A percentile compares a stretch with the other conserved stretches of the same genome.
These are phyloP conservation scores for Sporothrix mexicana DNA, from an alignment of 2,329 filamentous ascomycete genomes.

Conservation along the genomic window DNA sequence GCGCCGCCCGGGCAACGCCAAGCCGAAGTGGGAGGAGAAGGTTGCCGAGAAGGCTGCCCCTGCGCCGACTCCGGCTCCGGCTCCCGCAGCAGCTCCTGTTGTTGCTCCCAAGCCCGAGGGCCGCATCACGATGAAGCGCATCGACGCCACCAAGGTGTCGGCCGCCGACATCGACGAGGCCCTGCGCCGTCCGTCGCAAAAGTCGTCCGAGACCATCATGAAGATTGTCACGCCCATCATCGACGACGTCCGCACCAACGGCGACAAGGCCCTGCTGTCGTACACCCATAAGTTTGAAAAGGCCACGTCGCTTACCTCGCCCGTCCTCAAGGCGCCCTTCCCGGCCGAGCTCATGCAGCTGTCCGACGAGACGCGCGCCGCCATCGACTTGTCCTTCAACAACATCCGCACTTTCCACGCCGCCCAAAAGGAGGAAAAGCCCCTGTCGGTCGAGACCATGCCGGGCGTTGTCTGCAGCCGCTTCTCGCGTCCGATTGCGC, in stretches of 20 bases:
- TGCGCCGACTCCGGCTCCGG: conserved; percentile 30
- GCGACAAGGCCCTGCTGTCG: conserved; percentile 85
- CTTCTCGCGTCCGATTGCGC: conserved; percentile 89
- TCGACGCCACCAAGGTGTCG: conserved; percentile 70
- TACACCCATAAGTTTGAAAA: conserved; percentile 99
- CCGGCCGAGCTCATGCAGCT: conserved; percentile 84
- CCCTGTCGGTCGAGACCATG: conserved; percentile 93
- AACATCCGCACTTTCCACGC: conserved; percentile 95
- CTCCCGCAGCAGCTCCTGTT: conserved; percentile 46
- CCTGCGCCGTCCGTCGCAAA: conserved; percentile 88
- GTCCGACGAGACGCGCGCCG: conserved; percentile 79
- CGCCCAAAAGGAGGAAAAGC: conserved; percentile 83
- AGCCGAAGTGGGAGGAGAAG: conserved; percentile 88
- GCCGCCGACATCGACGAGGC: conserved; percentile 71
- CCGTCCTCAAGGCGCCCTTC: conserved; percentile 90
- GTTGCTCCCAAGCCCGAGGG: conserved; percentile 44
- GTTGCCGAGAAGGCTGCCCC: conserved; percentile 49
- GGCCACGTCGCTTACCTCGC: conserved; percentile 86
- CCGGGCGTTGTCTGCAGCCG: conserved; percentile 93
- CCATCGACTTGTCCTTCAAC: conserved; percentile 92
- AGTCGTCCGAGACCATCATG: conserved; percentile 92
- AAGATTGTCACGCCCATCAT: conserved; percentile 91
- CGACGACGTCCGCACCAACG: conserved; percentile 79
- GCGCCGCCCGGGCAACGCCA: conserved; percentile 89
- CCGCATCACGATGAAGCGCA: conserved; percentile 82